A percentile compares a stretch with the other conserved stretches of the same genome.
These are phyloP conservation scores for Chaetoscypha palmicola DNA, from an alignment of 2,329 filamentous ascomycete species.

Conservation along the genomic window DNA sequence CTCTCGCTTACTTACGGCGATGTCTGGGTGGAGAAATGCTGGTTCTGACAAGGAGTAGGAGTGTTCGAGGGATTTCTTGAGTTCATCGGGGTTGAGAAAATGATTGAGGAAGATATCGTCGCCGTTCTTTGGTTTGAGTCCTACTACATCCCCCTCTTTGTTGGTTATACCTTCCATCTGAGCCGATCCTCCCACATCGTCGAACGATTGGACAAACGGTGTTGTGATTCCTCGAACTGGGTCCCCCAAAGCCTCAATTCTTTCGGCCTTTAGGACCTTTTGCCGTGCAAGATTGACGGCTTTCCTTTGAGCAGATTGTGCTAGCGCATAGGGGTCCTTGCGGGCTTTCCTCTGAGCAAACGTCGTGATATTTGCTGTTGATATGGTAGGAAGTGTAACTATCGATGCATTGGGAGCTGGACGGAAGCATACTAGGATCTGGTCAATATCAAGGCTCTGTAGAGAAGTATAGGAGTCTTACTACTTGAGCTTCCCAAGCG, in stretches of 20 bases:
- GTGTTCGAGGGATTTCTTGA: constrained; percentile 58
- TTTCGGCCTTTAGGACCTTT: constrained; percentile 57
- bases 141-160: constrained; percentile 37
- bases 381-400: constrained; percentile 49
- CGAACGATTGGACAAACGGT: constrained; percentile 76
- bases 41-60: constrained; percentile 64
- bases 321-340: constrained; percentile 75
- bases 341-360: constrained; percentile 57
- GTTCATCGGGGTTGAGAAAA: constrained; percentile 60
- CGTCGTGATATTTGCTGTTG: constrained; percentile 55
- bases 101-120: constrained; percentile 63
- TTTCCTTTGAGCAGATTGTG: constrained; percentile 76
- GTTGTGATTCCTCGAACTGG: constrained; percentile 73
- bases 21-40: constrained; percentile 33
- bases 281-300: constrained; percentile 74
- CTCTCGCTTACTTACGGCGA: constrained; percentile 36
- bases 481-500: constrained; percentile 53
- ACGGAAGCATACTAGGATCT: constrained; percentile 50
- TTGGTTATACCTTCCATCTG: constrained; percentile 17
- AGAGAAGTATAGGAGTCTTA: constrained; percentile 35
- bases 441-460: neutral
- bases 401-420: constrained; percentile 41
- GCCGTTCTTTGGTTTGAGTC: constrained; percentile 36
- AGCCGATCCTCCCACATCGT: constrained; percentile 42
- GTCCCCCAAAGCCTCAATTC: constrained; percentile 62